Percentiles rank a stretch among this genome's conserved stretches.
Evolutionary conservation across 2,329 filamentous ascomycete genomes (phyloP).

Genomic region (Aureobasidium subglaciale): DNA sequence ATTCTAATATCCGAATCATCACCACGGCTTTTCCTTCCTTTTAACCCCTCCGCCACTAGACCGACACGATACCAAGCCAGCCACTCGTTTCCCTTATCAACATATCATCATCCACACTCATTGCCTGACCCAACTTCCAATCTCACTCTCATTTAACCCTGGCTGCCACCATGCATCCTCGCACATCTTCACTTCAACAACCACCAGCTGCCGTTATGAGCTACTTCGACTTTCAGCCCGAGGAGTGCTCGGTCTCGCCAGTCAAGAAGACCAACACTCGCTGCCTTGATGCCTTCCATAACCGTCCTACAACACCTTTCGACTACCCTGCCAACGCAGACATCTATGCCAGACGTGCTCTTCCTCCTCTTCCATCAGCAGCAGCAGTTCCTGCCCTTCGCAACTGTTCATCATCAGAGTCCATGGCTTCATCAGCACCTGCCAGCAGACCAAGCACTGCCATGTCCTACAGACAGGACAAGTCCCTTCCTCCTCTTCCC

Average conservation of each 20-base stretch:
- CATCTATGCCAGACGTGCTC: conserved; percentile 18
- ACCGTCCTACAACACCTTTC: conserved; percentile 14
- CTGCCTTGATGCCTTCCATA: conserved; percentile 18
- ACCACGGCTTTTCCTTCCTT: conserved; percentile 13
- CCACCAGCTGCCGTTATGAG: conserved; percentile 9
- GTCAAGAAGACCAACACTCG: conserved; percentile 16
- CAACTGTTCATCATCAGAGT: conserved; percentile 17
- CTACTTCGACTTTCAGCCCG: conserved; percentile 14
- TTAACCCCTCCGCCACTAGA: not conserved
- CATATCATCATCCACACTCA: conserved; percentile 10
- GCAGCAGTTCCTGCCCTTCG: conserved; percentile 9
- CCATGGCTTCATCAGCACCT: conserved; percentile 14
- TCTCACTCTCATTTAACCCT: conserved; percentile 1
- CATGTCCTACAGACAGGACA: conserved; percentile 15
- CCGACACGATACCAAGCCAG: conserved; percentile 13
- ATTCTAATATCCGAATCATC: conserved; percentile 14
- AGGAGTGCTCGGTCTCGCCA: conserved; percentile 10
- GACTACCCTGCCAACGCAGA: conserved; percentile 17
- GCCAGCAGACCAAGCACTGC: conserved; percentile 11
- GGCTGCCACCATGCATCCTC: conserved; percentile 11
- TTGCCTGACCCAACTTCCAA: not conserved
- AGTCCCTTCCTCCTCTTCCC: conserved; percentile 18
- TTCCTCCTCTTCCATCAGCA: conserved; percentile 18
- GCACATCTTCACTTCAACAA: conserved; percentile 13
- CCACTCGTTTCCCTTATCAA: conserved; percentile 8